Evolutionary conservation across 2,329 filamentous ascomycete species (phyloP).

Genomic region (Claviceps digitariae): DNA sequence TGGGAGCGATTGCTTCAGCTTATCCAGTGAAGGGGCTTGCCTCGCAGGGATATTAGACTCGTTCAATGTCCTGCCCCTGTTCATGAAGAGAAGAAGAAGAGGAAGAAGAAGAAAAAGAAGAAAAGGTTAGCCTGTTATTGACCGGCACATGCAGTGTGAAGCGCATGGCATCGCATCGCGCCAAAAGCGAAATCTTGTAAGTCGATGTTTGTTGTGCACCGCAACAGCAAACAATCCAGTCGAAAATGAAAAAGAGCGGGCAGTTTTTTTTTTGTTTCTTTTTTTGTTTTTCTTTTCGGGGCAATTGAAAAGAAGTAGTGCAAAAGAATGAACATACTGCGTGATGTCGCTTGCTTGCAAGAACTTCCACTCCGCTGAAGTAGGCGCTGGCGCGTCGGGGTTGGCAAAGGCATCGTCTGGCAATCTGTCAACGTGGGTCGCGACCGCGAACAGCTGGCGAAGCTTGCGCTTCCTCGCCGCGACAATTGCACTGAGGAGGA

Average conservation of each 20-base stretch:
- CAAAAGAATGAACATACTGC: conserved; percentile 34
- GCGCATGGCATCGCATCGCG: not conserved
- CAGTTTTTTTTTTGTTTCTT: not conserved
- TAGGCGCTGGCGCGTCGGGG: conserved; percentile 40
- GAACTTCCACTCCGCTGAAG: conserved; percentile 40
- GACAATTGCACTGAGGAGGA: conserved; percentile 50
- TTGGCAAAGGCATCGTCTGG: conserved; percentile 44
- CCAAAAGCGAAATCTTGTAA: not conserved
- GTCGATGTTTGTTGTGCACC: not conserved
- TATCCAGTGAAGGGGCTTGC: conserved; percentile 30
- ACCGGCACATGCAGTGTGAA: not conserved
- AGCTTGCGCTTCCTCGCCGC: conserved; percentile 83
- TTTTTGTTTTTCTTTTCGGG: not conserved
- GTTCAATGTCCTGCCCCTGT: conserved; percentile 30
- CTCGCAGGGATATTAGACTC: conserved; percentile 39
- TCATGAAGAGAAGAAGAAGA: not conserved
- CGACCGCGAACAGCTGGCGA: conserved; percentile 70
- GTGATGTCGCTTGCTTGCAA: conserved; percentile 43
- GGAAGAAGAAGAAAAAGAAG: not conserved
- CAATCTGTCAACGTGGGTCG: conserved; percentile 53
- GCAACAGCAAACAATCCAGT: not conserved
- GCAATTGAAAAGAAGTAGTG: conserved; percentile 6
- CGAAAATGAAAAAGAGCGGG: conserved; percentile 1
- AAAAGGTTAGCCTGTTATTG: not conserved
- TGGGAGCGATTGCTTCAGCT: conserved; percentile 24